Base-by-base conservation (phyloP, 139 green algal genomes). In the Axilococcus clingmanii region DNA sequence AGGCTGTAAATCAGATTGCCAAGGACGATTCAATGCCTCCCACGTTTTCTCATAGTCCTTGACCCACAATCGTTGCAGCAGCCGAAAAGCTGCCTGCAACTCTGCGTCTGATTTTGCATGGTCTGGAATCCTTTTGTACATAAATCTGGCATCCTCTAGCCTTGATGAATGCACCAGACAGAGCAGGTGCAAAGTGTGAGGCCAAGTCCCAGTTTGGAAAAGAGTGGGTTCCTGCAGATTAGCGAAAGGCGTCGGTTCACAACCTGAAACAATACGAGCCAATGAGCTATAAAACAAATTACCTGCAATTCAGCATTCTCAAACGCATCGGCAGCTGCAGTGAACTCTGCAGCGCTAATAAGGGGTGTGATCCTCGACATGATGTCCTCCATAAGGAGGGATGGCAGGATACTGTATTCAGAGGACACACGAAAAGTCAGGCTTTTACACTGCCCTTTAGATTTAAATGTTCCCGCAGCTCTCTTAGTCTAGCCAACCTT, bases 101-200 rank as follows among this genome's bases (percentile, higher is more conserved):
- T 64, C 43, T 5, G 32, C 24, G 19, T 20, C 37, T 24, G 25
- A 31, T 19, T 35, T 23, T 12, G 40, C 35, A 7, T 25, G 7
- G 0, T 47, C 36, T 16, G 62, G 54, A 8, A 41, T 60, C 22
- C 62, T 54, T 46, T 65, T 70, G 22, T 56, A 70, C 8, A 63
- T 6, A 25, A 70, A 70, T n/a, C 62, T 45, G 4, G 62, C 62
- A 27, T 70, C 53, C 37, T 65, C 54, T 59, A 54, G 65, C 36
- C 55, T 50, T 2, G 15, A 22, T 30, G 19, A 40, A 54, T 22
- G 5, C 33, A n/a, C n/a, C n/a, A n/a, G n/a, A n/a, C n/a, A n/a
- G n/a, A n/a, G n/a, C n/a, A n/a, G n/a, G n/a, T n/a, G n/a, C n/a
- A n/a, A n/a, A n/a, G n/a, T n/a, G n/a, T n/a, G n/a, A n/a, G n/a